Conservation (phyloP, 2,329 filamentous ascomycete species). For the Kalmusia sp. region DNA sequence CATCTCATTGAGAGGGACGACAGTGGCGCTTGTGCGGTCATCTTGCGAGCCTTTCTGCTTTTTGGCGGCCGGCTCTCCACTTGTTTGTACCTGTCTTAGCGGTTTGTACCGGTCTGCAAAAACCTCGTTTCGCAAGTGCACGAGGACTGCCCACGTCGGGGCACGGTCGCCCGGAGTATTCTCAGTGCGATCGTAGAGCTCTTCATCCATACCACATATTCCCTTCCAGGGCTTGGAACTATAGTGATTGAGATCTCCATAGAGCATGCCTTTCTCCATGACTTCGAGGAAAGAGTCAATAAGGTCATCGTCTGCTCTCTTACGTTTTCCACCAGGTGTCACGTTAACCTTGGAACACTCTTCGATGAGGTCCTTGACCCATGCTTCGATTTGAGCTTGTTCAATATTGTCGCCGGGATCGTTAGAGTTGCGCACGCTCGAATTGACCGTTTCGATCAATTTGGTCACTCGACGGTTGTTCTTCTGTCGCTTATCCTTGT, state of each 20-base stretch:
- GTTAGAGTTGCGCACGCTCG: constrained; percentile 23
- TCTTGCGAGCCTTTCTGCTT: constrained; percentile 27
- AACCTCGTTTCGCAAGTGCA: constrained; percentile 31
- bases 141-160: constrained; percentile 40
- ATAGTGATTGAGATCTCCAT: constrained; percentile 35
- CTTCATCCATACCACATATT: constrained; percentile 34
- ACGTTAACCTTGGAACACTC: constrained; percentile 23
- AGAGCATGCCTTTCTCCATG: too few relatives aligned
- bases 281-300: too few relatives aligned
- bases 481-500: constrained; percentile 17
- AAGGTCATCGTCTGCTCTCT: too few relatives aligned
- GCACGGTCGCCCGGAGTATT: constrained; percentile 26
- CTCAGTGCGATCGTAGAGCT: constrained; percentile 30
- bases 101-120: not conserved
- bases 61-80: constrained; percentile 26
- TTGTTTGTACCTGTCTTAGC: too few relatives aligned
- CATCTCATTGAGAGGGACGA: constrained; percentile 30
- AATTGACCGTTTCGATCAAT: constrained; percentile 25
- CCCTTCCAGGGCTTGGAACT: constrained; percentile 42
- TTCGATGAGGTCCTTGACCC: constrained; percentile 32
- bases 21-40: constrained; percentile 15
- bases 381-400: constrained; percentile 26
- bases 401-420: too few relatives aligned
- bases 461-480: constrained; percentile 17
- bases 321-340: constrained; percentile 36